Conservation (phyloP, 129 eudicot species). For the Artemisia tridentata region DNA sequence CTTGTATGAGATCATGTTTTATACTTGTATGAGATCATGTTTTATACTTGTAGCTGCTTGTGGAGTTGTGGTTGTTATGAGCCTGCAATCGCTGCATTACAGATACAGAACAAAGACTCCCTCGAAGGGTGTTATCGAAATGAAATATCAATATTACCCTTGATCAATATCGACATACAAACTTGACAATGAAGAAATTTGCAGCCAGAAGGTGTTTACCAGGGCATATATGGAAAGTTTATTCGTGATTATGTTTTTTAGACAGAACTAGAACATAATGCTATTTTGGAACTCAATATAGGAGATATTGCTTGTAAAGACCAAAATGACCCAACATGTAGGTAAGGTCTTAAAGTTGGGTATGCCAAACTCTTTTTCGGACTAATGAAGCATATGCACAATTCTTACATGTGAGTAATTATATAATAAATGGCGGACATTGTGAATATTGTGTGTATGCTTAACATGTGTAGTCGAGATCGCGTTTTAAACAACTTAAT, state of each 20-base stretch:
- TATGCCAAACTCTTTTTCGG: background rate
- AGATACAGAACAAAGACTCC: no score
- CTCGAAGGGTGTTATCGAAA: background rate
- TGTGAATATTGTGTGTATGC: background rate
- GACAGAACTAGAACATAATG: background rate
- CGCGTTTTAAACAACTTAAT: constrained; percentile 10
- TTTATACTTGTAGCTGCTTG: no score
- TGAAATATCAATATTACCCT: background rate
- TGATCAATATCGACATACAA: background rate
- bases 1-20: no score
- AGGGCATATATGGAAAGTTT: background rate
- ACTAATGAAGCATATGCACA: background rate
- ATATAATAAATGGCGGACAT: background rate
- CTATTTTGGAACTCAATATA: background rate
- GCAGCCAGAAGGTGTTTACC: background rate
- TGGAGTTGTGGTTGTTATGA: no score
- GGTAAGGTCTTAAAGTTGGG: background rate
- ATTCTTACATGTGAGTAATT: background rate
- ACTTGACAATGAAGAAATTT: background rate
- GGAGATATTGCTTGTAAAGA: background rate
- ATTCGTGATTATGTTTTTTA: background rate
- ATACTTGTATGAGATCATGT: no score
- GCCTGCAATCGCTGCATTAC: no score
- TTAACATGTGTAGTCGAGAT: background rate
- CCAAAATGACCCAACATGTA: background rate